A percentile compares a stretch with the other conserved stretches of the same genome.
Evolutionary conservation across 2,329 filamentous ascomycete species (phyloP).

Genomic region (Helotiales sp.): DNA sequence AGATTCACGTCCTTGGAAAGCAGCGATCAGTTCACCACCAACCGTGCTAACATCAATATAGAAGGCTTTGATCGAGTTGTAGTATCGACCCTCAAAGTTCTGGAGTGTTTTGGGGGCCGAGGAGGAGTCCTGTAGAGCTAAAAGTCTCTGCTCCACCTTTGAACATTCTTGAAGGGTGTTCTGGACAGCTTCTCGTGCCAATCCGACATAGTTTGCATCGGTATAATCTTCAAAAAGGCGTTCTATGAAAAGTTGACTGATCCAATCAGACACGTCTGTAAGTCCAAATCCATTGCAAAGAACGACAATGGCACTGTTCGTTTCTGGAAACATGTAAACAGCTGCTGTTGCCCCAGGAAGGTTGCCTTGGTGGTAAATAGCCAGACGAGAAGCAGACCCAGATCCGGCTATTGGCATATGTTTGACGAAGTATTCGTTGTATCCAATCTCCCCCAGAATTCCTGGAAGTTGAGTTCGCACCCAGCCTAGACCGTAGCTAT

Average conservation of each 20-base stretch:
- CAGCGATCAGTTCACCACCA: too few species aligned
- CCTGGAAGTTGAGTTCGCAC: constrained; percentile 25
- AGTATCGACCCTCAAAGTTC: too few species aligned
- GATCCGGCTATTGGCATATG: constrained; percentile 5
- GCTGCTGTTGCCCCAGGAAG: constrained; percentile 23
- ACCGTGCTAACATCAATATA: too few species aligned
- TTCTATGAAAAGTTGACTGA: constrained; percentile 26
- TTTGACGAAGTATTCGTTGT: constrained; percentile 5
- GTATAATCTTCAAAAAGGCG: too few species aligned
- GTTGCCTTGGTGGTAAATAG: constrained; percentile 32
- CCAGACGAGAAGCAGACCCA: constrained; percentile 10
- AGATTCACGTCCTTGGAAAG: too few species aligned
- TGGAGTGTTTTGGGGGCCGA: too few species aligned
- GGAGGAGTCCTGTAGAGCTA: too few species aligned
- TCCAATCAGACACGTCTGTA: constrained; percentile 25
- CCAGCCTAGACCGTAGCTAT: constrained; percentile 32
- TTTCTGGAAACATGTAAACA: constrained; percentile 32
- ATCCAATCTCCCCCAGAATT: constrained; percentile 6
- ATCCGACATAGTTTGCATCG: too few species aligned
- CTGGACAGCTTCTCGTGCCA: too few species aligned
- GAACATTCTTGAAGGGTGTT: too few species aligned
- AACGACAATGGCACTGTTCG: constrained; percentile 30
- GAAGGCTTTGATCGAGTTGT: too few species aligned
- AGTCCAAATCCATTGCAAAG: constrained; percentile 27
- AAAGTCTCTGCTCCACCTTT: too few species aligned